phyloP scores from a whole-genome alignment of 139 green algal genomes.

The Volvox reticuliferus region DNA sequence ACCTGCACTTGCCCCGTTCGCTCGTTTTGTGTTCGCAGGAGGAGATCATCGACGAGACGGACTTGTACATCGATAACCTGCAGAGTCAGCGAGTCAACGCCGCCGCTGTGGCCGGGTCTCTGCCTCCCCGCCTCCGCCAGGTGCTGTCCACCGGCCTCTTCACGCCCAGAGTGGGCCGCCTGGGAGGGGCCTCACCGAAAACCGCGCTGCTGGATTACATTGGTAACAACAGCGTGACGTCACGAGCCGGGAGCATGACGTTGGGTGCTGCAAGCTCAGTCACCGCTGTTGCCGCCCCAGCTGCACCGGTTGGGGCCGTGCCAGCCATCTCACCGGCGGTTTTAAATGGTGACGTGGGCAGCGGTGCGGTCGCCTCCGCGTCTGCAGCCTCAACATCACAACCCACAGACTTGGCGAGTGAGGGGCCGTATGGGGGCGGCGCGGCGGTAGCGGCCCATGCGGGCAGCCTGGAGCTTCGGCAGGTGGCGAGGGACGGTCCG shows the following conservation, averaged over 20 bases:
- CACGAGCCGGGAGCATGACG: background rate
- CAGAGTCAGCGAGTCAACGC: constrained; percentile 53
- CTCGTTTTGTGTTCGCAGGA: constrained; percentile 32
- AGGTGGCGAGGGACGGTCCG: background rate
- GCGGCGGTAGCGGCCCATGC: background rate
- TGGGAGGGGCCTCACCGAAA: constrained; percentile 10
- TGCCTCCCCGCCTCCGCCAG: constrained; percentile 53
- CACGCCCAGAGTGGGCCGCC: constrained; percentile 55
- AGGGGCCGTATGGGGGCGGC: background rate
- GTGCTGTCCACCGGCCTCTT: constrained; percentile 52
- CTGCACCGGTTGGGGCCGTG: background rate
- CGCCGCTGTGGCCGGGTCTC: constrained; percentile 35
- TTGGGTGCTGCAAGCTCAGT: background rate
- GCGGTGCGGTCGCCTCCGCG: background rate
- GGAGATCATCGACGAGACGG: constrained; percentile 88
- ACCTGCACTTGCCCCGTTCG: too few species aligned
- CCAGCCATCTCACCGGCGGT: background rate
- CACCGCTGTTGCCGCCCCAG: background rate
- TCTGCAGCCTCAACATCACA: background rate
- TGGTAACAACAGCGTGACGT: background rate
- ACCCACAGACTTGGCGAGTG: background rate
- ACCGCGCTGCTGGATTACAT: background rate
- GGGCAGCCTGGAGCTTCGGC: constrained; percentile 1
- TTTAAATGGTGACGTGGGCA: background rate
- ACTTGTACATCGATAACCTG: constrained; percentile 82